Conservation (phyloP, 495 filamentous ascomycete species). For the Aspergillus panamensis region DNA sequence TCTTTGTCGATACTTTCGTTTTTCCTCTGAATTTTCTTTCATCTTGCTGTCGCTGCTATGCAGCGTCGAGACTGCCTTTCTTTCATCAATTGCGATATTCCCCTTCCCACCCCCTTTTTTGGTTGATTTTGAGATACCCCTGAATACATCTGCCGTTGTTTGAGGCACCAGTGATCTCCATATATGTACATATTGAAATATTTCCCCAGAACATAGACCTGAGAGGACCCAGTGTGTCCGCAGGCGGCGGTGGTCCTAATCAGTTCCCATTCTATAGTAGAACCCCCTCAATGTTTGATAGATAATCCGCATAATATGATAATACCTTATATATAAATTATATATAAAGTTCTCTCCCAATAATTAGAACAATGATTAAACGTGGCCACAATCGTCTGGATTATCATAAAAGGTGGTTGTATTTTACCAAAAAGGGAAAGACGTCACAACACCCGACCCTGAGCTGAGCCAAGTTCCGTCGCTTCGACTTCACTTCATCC, state of each 20-base stretch:
- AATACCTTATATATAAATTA: too few species aligned
- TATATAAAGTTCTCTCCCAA: too few species aligned
- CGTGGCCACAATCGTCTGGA: too few species aligned
- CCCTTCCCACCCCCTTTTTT: conserved; percentile 1
- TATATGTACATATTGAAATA: conserved; percentile 45
- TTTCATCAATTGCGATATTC: background rate
- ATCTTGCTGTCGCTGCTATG: background rate
- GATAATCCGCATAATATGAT: background rate
- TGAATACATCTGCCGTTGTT: conserved; percentile 40
- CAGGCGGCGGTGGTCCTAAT: conserved; percentile 14
- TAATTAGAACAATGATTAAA: too few species aligned
- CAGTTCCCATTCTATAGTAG: background rate
- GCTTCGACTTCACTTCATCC: too few species aligned
- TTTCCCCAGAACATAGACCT: conserved; percentile 32
- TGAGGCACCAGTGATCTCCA: conserved; percentile 27
- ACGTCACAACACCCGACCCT: too few species aligned
- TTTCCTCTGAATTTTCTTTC: background rate
- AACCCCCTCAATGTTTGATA: background rate
- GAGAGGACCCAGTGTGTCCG: conserved; percentile 13
- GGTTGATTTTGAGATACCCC: conserved; percentile 32
- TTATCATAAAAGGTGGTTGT: too few species aligned
- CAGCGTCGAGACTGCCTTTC: background rate
- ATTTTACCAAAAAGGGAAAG: too few species aligned
- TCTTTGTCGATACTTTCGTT: background rate
- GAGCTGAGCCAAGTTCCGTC: too few species aligned